A percentile compares a stretch with the other conserved stretches of the same genome.
phyloP scores from a whole-genome alignment of 2,329 filamentous ascomycete species.

The Colletotrichum aenigma region DNA sequence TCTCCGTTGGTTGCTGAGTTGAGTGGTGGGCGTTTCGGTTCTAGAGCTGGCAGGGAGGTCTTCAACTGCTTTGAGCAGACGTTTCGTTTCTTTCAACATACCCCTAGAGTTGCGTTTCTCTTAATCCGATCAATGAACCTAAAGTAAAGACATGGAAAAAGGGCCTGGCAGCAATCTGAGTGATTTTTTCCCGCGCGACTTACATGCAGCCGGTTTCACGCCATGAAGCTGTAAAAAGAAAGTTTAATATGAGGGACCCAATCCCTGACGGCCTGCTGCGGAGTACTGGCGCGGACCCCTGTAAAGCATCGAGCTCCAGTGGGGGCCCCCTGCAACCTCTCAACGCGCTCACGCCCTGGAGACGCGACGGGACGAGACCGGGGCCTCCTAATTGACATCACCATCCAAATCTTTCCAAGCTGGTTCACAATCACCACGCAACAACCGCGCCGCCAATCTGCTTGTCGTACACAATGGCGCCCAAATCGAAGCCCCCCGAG shows the following conservation, averaged over 20 bases:
- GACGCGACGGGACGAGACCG: conserved; percentile 14
- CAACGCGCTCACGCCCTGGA: conserved; percentile 11
- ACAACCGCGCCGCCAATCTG: background rate
- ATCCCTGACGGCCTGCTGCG: background rate
- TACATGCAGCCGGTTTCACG: background rate
- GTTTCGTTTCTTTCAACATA: background rate
- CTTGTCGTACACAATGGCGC: background rate
- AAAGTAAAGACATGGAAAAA: background rate
- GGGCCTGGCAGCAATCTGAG: background rate
- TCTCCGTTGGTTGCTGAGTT: conserved; percentile 26
- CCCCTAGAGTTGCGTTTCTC: background rate
- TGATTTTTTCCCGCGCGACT: background rate
- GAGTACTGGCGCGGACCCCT: background rate
- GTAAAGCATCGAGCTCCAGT: background rate
- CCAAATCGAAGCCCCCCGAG: conserved; percentile 36
- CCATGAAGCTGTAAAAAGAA: conserved; percentile 13
- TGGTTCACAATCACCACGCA: background rate
- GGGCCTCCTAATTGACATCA: conserved; percentile 11
- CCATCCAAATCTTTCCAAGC: background rate
- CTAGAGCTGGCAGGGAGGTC: background rate
- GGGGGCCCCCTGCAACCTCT: conserved; percentile 6
- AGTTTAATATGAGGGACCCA: conserved; percentile 2
- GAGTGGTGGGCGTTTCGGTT: background rate
- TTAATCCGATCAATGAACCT: background rate
- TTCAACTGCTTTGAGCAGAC: background rate